Evolutionary conservation across 306 rosid species (phyloP).

Genomic region (Chamaecrista fasciculata): DNA sequence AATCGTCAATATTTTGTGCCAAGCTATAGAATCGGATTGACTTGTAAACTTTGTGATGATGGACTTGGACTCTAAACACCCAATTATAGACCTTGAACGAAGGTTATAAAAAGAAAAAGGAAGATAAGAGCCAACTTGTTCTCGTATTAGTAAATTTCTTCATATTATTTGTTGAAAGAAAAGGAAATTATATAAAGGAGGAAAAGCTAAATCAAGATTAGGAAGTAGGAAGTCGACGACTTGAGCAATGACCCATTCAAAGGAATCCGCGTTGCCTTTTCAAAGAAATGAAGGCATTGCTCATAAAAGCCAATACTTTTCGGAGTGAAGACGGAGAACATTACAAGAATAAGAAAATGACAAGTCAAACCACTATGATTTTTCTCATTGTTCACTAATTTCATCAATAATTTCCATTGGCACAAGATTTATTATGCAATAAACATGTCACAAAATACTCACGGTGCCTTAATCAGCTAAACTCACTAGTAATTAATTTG

Average conservation of each 20-base stretch:
- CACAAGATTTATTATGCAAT: neutral
- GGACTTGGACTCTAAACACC: no score
- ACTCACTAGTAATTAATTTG: no score
- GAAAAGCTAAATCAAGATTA: neutral
- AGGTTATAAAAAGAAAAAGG: neutral
- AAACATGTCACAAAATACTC: no score
- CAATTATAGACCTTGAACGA: neutral
- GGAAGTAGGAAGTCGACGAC: neutral
- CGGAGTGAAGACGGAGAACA: neutral
- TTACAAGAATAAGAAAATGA: neutral
- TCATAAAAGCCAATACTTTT: neutral
- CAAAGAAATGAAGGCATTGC: neutral
- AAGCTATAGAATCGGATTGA: no score
- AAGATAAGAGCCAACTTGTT: neutral
- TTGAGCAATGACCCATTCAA: conserved; percentile 25
- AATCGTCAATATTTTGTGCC: no score
- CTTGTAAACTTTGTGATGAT: no score
- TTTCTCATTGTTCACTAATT: neutral
- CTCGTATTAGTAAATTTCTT: no score
- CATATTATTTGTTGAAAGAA: no score
- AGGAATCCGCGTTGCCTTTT: neutral
- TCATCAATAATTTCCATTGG: neutral
- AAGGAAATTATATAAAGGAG: neutral
- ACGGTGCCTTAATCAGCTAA: no score
- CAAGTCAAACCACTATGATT: neutral